Base-by-base conservation (phyloP, 176 grass and related monocot genomes). In the Olyra latifolia region DNA sequence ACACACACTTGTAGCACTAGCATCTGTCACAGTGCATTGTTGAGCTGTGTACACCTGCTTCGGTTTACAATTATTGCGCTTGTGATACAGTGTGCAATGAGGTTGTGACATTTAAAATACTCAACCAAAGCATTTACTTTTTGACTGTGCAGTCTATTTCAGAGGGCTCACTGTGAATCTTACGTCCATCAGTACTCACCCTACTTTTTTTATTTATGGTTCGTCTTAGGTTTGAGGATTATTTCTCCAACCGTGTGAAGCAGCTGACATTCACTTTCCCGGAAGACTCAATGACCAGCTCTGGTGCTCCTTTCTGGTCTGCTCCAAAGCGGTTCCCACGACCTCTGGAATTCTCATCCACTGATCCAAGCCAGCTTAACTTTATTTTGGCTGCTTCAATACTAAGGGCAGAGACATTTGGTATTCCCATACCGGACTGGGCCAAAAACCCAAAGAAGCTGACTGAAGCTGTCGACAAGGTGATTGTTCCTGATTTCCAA, bases 281-380 rank as follows among this genome's bases (percentile, higher is more conserved):
- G 22, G 94, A 97, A 84, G 91, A 93, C 27, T 84, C 88, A 12
- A 82, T 85, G 69, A 97, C 86, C 52, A 97, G 91, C 84, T 89
- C 89, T 69, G 94, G 94, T 70, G 80, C 84, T 76, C 91, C 91
- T 73, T 97, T 97, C 84, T 97, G 94, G 94, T 94, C 91, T 69
- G 91, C 94, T 80, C 94, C 94, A 44, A 97, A 97, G 74, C 88
- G 94, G 47, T 97, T 97, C 78, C 94, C 94, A 24, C 69, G 84
- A 60, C 86, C 94, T 40, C 80, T 97, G 81, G 87, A 93, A 65
- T 91, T 97, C 80, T 81, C 75, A 1, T 76, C 94, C 13, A 63
- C 80, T 72, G 94, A 97, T 77, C 58, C 74, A 63, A 91, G 81
- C 30, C 84, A 94, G 52, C 78, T 97, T 29, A 86, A 87, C 69